Base-by-base conservation (phyloP, 2,329 filamentous ascomycete genomes). In the Aspergillus thermomutatus region DNA sequence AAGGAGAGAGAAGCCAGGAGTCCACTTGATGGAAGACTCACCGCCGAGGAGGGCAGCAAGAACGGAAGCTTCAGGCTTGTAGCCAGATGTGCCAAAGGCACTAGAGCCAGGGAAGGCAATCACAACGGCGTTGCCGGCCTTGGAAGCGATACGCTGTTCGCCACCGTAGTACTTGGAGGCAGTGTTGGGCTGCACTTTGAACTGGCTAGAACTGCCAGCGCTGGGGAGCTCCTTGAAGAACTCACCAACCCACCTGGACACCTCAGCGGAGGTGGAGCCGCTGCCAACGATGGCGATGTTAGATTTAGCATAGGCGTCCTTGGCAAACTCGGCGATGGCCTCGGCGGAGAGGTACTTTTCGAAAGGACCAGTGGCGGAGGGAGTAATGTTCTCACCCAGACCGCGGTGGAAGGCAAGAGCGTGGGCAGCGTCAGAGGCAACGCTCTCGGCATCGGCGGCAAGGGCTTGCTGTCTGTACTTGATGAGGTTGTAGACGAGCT, bases 281-380 rank as follows among this genome's bases (percentile, higher is more conserved):
- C 96, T 95, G 69, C 90, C 91, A 64, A 97, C 88, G 62, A 99
- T 81, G 60, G 93, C 91, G 67, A 99, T 88, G 78, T 96, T 97
- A 70, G 88, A 80, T 83, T 95, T 96, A 68, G 87, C 83, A 78
- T 94, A 99, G 68, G 89, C 92, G 60, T 85, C 82, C 61, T 85
- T 81, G 71, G 92, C 88, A 72, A 88, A 99, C 64, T 84, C 82
- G 62, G 87, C 84, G 64, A 99, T 83, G 62, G 85, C 82, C 69
- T 89, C 82, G 74, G 88, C 87, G 75, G 86, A 87, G 66, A 97
- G 77, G 79, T 97, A 97, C 75, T 90, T 89, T 70, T 85, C 85
- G 70, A 90, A 82, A 47, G 91, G 87, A 17, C 86, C 85, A 54
- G 86, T 83, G 58, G 87, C 83, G 52, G 88, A 83, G 64, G 91